Evolutionary conservation across 192 early-diverging fungal genomes (phyloP).

Genomic region (Coemansia sp.): DNA sequence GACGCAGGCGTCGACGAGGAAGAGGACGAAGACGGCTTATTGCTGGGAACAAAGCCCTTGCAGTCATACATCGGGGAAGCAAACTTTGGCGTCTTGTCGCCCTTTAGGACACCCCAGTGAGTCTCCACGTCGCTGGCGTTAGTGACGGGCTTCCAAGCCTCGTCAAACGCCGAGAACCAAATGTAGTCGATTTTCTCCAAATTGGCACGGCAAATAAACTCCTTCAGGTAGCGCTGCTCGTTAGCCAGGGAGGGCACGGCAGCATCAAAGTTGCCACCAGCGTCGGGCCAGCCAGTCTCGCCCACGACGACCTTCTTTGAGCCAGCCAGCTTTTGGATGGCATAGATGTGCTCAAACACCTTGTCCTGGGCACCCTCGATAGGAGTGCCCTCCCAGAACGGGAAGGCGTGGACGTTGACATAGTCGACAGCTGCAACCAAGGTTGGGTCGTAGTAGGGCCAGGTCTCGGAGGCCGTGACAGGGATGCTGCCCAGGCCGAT

Average conservation of each 20-base stretch:
- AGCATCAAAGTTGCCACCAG: constrained; percentile 42
- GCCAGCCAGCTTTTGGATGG: constrained; percentile 51
- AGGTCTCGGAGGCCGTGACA: constrained; percentile 48
- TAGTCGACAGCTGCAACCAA: constrained; percentile 60
- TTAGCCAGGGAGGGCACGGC: constrained; percentile 61
- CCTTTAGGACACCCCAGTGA: constrained; percentile 54
- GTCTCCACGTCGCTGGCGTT: constrained; percentile 58
- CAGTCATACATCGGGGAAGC: constrained; percentile 52
- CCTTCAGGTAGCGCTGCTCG: constrained; percentile 62
- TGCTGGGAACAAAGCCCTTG: constrained; percentile 43
- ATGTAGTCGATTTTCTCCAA: constrained; percentile 59
- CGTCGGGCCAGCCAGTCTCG: constrained; percentile 73
- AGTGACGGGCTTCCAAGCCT: constrained; percentile 64
- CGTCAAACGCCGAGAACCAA: constrained; percentile 70
- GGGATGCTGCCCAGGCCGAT: constrained; percentile 42
- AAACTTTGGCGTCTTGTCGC: constrained; percentile 53
- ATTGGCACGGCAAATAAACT: constrained; percentile 65
- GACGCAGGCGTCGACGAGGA: too few species aligned
- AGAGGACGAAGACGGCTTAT: constrained; percentile 3
- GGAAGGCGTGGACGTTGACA: constrained; percentile 66
- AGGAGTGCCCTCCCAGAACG: constrained; percentile 64
- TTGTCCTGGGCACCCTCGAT: constrained; percentile 55
- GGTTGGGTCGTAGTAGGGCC: constrained; percentile 52
- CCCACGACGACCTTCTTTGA: constrained; percentile 60
- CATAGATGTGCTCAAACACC: constrained; percentile 58